Evolutionary conservation across 768 basidiomycete species (phyloP).

Genomic region (Rickenella mellea): DNA sequence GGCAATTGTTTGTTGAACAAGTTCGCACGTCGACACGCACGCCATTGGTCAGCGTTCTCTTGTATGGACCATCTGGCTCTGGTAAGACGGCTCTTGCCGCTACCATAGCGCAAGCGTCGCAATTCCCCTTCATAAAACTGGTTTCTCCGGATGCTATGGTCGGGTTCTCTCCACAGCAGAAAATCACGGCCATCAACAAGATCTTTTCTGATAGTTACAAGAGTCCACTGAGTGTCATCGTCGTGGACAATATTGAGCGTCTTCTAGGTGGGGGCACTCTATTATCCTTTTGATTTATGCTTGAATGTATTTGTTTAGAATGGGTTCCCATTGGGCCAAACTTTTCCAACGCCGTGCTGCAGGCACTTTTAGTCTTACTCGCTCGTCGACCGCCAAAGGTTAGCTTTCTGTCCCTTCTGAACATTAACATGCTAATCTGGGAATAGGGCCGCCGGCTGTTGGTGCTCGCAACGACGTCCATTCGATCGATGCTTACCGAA

Average conservation of each 20-base stretch:
- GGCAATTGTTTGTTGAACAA: constrained; percentile 85
- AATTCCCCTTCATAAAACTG: constrained; percentile 96
- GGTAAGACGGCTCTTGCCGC: constrained; percentile 95
- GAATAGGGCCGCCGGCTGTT: constrained; percentile 80
- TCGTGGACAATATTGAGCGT: constrained; percentile 91
- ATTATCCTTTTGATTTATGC: background rate
- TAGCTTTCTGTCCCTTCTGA: constrained; percentile 7
- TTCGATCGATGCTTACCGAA: constrained; percentile 76
- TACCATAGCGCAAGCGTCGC: constrained; percentile 86
- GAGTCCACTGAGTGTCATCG: constrained; percentile 91
- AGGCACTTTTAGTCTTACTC: constrained; percentile 82
- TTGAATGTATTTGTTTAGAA: constrained; percentile 38
- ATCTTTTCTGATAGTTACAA: constrained; percentile 94
- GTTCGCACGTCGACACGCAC: constrained; percentile 85
- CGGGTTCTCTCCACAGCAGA: constrained; percentile 86
- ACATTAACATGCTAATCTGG: constrained; percentile 4
- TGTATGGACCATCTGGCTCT: constrained; percentile 83
- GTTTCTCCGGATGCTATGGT: constrained; percentile 96
- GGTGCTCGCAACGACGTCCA: constrained; percentile 86
- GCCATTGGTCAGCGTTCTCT: constrained; percentile 80
- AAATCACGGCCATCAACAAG: constrained; percentile 85
- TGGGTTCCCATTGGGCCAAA: constrained; percentile 97
- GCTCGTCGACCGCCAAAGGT: constrained; percentile 90
- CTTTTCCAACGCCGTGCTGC: constrained; percentile 91
- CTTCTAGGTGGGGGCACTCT: constrained; percentile 57